Evolutionary conservation across 139 green algal genomes (phyloP).

Genomic region (Coelastrella sp.): DNA sequence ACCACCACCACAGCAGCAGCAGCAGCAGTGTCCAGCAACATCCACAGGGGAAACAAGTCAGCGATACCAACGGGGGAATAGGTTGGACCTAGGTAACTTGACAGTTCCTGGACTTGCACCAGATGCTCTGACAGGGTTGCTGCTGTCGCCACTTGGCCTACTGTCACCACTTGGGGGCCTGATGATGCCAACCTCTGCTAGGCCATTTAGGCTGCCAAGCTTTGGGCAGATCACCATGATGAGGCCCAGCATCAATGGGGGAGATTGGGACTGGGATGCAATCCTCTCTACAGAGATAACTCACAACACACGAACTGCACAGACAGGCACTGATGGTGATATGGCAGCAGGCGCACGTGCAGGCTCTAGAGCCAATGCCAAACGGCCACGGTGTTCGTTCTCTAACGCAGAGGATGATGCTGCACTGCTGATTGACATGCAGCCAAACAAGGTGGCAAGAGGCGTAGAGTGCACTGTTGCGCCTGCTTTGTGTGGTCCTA

Average conservation of each 20-base stretch:
- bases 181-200: background rate
- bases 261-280: conserved; percentile 25
- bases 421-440: conserved; percentile 32
- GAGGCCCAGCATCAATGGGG: background rate
- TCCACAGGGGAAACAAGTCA: no score
- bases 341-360: background rate
- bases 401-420: conserved; percentile 6
- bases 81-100: background rate
- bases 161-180: background rate
- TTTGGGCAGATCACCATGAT: conserved; percentile 32
- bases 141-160: background rate
- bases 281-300: background rate
- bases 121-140: background rate
- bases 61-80: no score
- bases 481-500: background rate
- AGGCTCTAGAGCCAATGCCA: background rate
- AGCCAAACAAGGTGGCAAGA: background rate
- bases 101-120: background rate
- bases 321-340: background rate
- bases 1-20: background rate
- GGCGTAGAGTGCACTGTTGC: background rate
- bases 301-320: background rate
- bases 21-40: no score
- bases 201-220: conserved; percentile 12
- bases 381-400: background rate